A percentile compares a stretch with the other conserved stretches of the same genome.
Evolutionary conservation across 352 stramenopile species (phyloP).

Genomic region (Phytophthora nicotianae): DNA sequence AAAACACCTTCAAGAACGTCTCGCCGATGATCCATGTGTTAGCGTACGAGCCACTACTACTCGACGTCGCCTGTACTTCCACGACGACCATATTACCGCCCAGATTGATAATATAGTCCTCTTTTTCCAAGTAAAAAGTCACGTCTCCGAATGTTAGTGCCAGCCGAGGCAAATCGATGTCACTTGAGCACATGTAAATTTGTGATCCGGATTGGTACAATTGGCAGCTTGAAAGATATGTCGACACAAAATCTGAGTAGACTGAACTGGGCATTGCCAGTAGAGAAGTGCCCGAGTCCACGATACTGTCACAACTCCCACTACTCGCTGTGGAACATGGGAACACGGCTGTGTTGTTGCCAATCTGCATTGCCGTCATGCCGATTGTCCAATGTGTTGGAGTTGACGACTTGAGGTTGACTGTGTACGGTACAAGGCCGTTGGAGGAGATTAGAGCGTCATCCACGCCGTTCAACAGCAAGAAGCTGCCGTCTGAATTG

Average conservation of each 20-base stretch:
- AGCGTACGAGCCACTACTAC: constrained; percentile 35
- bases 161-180: constrained; percentile 51
- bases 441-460: constrained; percentile 53
- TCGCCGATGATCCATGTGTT: constrained; percentile 82
- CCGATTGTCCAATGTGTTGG: constrained; percentile 71
- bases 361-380: constrained; percentile 63
- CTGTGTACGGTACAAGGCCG: constrained; percentile 45
- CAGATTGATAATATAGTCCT: constrained; percentile 61
- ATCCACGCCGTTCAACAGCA: constrained; percentile 75
- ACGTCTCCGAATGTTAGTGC: constrained; percentile 57
- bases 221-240: constrained; percentile 51
- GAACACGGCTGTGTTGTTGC: constrained; percentile 39
- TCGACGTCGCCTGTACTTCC: constrained; percentile 48
- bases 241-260: constrained; percentile 45
- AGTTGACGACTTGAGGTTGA: constrained; percentile 55
- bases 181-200: constrained; percentile 65
- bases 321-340: constrained; percentile 45
- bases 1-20: constrained; percentile 80
- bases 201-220: constrained; percentile 32
- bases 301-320: constrained; percentile 48
- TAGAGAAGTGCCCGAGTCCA: constrained; percentile 72
- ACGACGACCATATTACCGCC: constrained; percentile 39
- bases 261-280: constrained; percentile 56
- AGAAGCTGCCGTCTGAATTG: constrained; percentile 56
- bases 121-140: constrained; percentile 66